Evolutionary conservation across 2,329 filamentous ascomycete species (phyloP).

Genomic region (Rutstroemia sp.): DNA sequence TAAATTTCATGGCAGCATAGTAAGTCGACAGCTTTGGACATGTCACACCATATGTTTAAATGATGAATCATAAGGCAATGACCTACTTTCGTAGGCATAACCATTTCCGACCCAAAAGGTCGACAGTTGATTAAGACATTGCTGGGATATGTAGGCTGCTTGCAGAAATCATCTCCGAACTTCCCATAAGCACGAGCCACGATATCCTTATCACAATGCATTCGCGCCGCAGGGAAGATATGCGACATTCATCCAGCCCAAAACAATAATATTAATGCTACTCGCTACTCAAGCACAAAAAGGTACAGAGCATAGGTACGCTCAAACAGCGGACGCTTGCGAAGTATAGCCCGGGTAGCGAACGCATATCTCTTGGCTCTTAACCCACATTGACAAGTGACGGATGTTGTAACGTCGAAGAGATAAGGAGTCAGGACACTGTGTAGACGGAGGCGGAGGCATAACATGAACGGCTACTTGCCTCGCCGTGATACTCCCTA

Average conservation of each 20-base stretch:
- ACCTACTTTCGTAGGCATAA: no score
- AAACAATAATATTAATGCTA: neutral
- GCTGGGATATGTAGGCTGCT: neutral
- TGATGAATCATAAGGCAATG: no score
- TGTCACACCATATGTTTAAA: no score
- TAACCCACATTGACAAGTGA: no score
- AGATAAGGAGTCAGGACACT: neutral
- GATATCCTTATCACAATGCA: slow-evolving; percentile 8
- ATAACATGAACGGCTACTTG: slow-evolving; percentile 1
- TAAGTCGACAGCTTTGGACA: no score
- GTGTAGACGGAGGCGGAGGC: neutral
- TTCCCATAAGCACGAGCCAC: slow-evolving; percentile 9
- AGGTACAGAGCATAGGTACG: neutral
- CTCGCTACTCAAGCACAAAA: neutral
- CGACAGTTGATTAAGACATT: neutral
- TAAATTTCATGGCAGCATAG: no score
- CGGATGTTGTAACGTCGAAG: neutral
- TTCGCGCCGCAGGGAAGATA: slow-evolving; percentile 5
- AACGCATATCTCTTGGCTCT: neutral
- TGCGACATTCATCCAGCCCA: neutral
- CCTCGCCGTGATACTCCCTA: slow-evolving; percentile 2
- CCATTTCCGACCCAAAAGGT: no score
- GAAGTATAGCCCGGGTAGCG: neutral
- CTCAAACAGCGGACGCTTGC: neutral
- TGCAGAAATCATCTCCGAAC: slow-evolving; percentile 11